These are phyloP conservation scores for Kluyveromyces sp. DNA, from an alignment of 1,139 yeast genomes.

Conservation along the genomic window DNA sequence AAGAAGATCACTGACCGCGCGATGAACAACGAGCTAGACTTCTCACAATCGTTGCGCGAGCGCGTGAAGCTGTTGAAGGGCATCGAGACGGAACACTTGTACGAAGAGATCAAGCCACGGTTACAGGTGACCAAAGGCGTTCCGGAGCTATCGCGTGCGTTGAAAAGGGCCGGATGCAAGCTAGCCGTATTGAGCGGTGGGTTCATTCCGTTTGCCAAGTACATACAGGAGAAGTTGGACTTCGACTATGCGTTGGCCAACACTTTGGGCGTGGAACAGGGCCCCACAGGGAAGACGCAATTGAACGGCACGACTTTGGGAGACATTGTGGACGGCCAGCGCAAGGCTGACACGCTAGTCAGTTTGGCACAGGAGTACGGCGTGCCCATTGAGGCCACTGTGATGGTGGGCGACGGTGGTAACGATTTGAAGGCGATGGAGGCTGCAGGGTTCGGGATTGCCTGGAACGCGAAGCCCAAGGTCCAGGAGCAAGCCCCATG, in stretches of 20 bases:
- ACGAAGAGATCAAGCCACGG: slow-evolving; percentile 69
- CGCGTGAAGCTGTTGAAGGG: slow-evolving; percentile 78
- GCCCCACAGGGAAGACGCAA: slow-evolving; percentile 31
- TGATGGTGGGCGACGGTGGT: slow-evolving; percentile 97
- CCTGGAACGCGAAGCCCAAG: slow-evolving; percentile 95
- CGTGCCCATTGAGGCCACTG: slow-evolving; percentile 49
- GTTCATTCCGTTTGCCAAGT: slow-evolving; percentile 77
- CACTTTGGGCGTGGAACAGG: slow-evolving; percentile 46
- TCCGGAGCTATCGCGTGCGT: slow-evolving; percentile 51
- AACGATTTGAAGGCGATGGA: slow-evolving; percentile 93
- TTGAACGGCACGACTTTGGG: slow-evolving; percentile 58
- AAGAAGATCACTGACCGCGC: slow-evolving; percentile 85
- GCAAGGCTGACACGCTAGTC: slow-evolving; percentile 66
- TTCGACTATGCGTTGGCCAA: slow-evolving; percentile 90
- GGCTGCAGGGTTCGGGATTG: slow-evolving; percentile 87
- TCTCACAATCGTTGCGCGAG: slow-evolving; percentile 67
- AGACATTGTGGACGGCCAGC: slow-evolving; percentile 75
- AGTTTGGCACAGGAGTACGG: slow-evolving; percentile 59
- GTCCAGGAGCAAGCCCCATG: slow-evolving; percentile 82
- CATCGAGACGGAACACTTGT: slow-evolving; percentile 60
- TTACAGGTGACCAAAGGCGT: slow-evolving; percentile 81
- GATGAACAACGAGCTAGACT: slow-evolving; percentile 95
- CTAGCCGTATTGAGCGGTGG: slow-evolving; percentile 94
- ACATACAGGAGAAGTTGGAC: slow-evolving; percentile 58
- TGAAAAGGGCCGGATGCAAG: slow-evolving; percentile 55